phyloP scores from a whole-genome alignment of 164 flowering plant species.

The Aristolochia fimbriata region DNA sequence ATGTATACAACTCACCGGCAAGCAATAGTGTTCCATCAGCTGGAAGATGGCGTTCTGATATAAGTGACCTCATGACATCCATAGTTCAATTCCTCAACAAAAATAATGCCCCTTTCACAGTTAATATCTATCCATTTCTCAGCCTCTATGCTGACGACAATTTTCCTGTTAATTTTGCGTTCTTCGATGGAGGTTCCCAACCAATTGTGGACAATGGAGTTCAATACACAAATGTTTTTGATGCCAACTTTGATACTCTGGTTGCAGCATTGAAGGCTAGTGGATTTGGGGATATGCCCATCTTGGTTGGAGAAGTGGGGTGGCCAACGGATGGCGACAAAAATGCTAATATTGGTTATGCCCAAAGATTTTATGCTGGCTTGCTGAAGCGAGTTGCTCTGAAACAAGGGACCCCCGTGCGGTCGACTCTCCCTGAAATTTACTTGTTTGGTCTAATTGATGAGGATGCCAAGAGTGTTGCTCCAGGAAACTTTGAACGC shows the following conservation, averaged over 20 bases:
- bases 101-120: constrained; percentile 36
- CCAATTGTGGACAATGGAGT: constrained; percentile 21
- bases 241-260: constrained; percentile 42
- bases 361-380: constrained; percentile 31
- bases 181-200: constrained; percentile 30
- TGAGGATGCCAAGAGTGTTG: constrained; percentile 41
- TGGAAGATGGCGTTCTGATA: constrained; percentile 35
- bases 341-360: constrained; percentile 22
- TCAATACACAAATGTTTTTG: constrained; percentile 31
- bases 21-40: constrained; percentile 33
- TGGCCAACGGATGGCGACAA: constrained; percentile 49
- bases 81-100: constrained; percentile 29
- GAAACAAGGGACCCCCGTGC: constrained; percentile 34
- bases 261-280: constrained; percentile 24
- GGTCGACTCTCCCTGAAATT: constrained; percentile 27
- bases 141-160: constrained; percentile 24
- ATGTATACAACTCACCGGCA: constrained; percentile 32
- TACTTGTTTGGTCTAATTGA: constrained; percentile 39
- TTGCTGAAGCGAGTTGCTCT: constrained; percentile 19
- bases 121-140: constrained; percentile 39
- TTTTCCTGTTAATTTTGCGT: constrained; percentile 40
- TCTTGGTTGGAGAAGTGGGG: constrained; percentile 44
- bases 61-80: constrained; percentile 23
- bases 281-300: constrained; percentile 27
- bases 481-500: constrained; percentile 38